Evolutionary conservation across 2,329 filamentous ascomycete genomes (phyloP).

Genomic region (Aphanocladium album): DNA sequence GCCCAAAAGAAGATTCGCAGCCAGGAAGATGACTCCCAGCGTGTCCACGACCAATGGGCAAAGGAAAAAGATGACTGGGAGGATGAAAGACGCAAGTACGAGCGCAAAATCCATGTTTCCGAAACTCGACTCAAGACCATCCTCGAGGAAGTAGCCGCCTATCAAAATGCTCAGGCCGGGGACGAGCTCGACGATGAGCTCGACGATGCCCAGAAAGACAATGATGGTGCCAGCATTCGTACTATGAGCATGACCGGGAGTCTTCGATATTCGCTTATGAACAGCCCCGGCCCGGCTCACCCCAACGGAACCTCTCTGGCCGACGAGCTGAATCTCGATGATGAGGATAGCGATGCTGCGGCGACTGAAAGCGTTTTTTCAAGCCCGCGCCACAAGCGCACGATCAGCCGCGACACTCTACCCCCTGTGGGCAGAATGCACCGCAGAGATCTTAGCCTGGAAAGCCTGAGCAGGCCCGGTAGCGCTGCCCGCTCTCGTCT

Average conservation of each 20-base stretch:
- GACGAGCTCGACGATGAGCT: constrained; percentile 49
- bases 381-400: constrained; percentile 44
- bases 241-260: constrained; percentile 70
- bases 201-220: constrained; percentile 59
- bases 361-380: constrained; percentile 60
- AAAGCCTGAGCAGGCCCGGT: constrained; percentile 51
- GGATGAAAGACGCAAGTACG: constrained; percentile 72
- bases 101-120: constrained; percentile 83
- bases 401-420: constrained; percentile 53
- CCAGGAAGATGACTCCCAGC: constrained; percentile 78
- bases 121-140: constrained; percentile 80
- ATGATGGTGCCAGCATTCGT: constrained; percentile 64
- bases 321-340: constrained; percentile 84
- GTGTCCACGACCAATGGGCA: constrained; percentile 74
- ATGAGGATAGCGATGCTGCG: constrained; percentile 74
- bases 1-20: constrained; percentile 71
- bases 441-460: constrained; percentile 52
- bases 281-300: constrained; percentile 50
- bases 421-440: constrained; percentile 38
- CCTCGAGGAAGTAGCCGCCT: constrained; percentile 76
- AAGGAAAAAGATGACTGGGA: constrained; percentile 83
- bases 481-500: constrained; percentile 51
- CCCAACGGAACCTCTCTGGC: constrained; percentile 71
- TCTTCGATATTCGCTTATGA: constrained; percentile 68
- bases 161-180: constrained; percentile 51